Conservation (phyloP, 148 eudicot species). For the Rhododendron ovatum region DNA sequence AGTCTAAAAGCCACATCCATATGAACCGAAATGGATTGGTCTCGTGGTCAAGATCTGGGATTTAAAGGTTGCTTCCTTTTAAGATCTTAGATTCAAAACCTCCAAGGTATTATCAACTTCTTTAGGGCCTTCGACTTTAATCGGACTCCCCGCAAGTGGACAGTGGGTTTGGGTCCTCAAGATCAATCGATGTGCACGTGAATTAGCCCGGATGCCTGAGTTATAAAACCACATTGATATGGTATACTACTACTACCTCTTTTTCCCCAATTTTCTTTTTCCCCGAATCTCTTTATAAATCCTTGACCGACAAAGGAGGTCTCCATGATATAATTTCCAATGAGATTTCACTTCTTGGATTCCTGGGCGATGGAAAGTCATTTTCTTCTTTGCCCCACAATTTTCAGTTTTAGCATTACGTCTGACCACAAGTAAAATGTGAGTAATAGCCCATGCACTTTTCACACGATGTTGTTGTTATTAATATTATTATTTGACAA, state of each 20-base stretch:
- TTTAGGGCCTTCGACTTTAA: too few species aligned
- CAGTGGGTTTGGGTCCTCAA: too few species aligned
- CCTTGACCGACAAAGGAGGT: not conserved
- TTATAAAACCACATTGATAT: not conserved
- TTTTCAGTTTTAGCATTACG: not conserved
- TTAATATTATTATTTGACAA: too few species aligned
- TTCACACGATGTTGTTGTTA: too few species aligned
- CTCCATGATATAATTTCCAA: not conserved
- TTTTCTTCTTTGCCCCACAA: not conserved
- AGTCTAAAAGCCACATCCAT: not conserved
- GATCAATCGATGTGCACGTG: not conserved
- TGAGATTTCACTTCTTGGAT: not conserved
- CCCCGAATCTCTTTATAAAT: not conserved
- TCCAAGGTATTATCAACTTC: too few species aligned
- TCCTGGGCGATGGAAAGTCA: not conserved
- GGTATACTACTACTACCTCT: not conserved
- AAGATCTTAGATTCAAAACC: not conserved
- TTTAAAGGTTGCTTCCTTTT: too few species aligned
- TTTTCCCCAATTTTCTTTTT: not conserved
- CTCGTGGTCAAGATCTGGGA: too few species aligned
- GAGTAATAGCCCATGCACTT: too few species aligned
- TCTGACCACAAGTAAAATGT: too few species aligned
- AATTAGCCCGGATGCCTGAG: too few species aligned
- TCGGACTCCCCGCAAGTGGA: too few species aligned
- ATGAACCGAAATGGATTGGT: too few species aligned